Conservation (phyloP, 345 rosid genomes). For the Salix dunnii region DNA sequence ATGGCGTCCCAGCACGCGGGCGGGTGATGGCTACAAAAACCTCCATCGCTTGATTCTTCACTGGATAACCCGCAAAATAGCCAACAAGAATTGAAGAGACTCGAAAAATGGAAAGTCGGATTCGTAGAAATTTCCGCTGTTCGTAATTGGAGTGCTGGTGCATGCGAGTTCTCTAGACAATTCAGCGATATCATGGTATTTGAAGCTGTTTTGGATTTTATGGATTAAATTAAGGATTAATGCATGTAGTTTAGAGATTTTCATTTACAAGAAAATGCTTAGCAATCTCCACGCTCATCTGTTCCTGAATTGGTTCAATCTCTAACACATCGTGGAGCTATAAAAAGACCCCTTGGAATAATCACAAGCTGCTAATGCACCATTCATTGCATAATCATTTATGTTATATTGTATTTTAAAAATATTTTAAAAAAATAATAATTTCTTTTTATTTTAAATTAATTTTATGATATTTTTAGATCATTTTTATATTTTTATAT, state of each 20-base stretch:
- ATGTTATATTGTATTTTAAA: too few relatives aligned
- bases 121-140: background rate
- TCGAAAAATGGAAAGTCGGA: background rate
- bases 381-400: too few relatives aligned
- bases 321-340: too few relatives aligned
- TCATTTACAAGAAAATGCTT: background rate
- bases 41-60: background rate
- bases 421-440: too few relatives aligned
- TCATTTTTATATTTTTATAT: too few relatives aligned
- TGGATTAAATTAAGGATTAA: background rate
- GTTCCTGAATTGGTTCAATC: too few relatives aligned
- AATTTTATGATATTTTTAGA: accelerated
- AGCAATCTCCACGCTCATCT: background rate
- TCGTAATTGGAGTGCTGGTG: background rate
- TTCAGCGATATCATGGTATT: background rate
- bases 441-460: too few relatives aligned
- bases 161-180: background rate
- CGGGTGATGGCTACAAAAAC: background rate
- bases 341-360: too few relatives aligned
- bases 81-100: background rate
- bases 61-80: background rate
- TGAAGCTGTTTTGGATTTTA: background rate
- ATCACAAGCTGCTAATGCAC: too few relatives aligned
- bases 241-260: too few relatives aligned
- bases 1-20: too few relatives aligned